These are phyloP conservation scores for Aspergillus terreus DNA, from an alignment of 2,329 filamentous ascomycete genomes.

Conservation along the genomic window DNA sequence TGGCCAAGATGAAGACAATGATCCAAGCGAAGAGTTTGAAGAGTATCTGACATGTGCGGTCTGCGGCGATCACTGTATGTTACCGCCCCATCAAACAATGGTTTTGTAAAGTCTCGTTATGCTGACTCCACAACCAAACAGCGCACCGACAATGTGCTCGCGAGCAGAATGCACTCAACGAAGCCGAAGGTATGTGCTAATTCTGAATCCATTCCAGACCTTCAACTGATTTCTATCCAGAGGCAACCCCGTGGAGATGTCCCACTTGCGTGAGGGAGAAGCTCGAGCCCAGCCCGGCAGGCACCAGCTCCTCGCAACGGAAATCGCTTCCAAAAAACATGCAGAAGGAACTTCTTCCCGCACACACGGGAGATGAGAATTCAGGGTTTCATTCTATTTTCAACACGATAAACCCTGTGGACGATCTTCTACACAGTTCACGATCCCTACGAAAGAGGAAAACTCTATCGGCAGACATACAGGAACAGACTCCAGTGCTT, in stretches of 20 bases:
- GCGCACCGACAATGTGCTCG: conserved; percentile 89
- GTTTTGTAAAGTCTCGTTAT: conserved; percentile 22
- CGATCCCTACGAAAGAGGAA: conserved; percentile 80
- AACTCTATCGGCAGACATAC: conserved; percentile 64
- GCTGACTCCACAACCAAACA: conserved; percentile 51
- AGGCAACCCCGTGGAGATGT: conserved; percentile 60
- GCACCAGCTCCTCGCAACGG: conserved; percentile 32
- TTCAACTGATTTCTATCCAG: conserved; percentile 43
- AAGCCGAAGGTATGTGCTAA: conserved; percentile 56
- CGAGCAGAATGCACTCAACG: conserved; percentile 60
- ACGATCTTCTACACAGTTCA: conserved; percentile 71
- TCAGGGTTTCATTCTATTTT: conserved; percentile 75
- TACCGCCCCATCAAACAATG: conserved; percentile 20
- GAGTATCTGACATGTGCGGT: conserved; percentile 70
- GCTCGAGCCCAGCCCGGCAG: conserved; percentile 28
- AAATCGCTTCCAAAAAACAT: conserved; percentile 63
- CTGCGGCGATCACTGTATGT: conserved; percentile 81
- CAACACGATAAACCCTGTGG: conserved; percentile 66
- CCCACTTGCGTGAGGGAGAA: conserved; percentile 50
- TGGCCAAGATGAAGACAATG: conserved; percentile 75
- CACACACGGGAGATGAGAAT: conserved; percentile 60
- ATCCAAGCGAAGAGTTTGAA: conserved; percentile 77
- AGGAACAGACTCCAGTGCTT: conserved; percentile 42
- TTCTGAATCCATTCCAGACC: not conserved
- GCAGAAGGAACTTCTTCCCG: conserved; percentile 68